Conservation (phyloP, 1,139 yeast species). For the Spencermartinsiella ligniputridi region DNA sequence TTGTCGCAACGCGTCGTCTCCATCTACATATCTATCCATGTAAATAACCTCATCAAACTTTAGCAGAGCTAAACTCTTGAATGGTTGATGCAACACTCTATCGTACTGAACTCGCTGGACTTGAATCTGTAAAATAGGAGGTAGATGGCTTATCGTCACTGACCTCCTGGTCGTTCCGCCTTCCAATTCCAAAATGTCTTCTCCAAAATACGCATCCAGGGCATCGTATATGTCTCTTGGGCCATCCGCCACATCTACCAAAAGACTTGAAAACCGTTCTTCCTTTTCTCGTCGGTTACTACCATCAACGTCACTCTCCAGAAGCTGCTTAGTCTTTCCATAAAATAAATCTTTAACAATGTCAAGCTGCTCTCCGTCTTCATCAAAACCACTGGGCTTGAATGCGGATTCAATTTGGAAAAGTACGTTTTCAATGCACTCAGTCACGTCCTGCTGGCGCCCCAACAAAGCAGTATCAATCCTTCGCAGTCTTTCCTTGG, state of each 20-base stretch:
- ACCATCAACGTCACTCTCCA: conserved; percentile 37
- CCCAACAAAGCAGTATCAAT: conserved; percentile 46
- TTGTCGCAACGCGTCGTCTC: conserved; percentile 53
- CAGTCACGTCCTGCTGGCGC: conserved; percentile 95
- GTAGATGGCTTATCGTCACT: conserved; percentile 65
- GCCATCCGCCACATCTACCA: conserved; percentile 82
- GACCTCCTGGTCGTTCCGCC: conserved; percentile 65
- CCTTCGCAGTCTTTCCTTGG: conserved; percentile 17
- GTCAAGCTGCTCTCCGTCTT: conserved; percentile 78
- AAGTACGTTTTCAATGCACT: conserved; percentile 92
- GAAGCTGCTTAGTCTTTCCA: conserved; percentile 61
- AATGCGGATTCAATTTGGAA: conserved; percentile 90
- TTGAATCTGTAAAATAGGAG: conserved; percentile 82
- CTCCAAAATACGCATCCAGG: conserved; percentile 77
- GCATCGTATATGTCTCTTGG: conserved; percentile 90
- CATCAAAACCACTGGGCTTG: conserved; percentile 58
- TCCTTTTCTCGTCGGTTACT: conserved; percentile 50
- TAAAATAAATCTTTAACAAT: conserved; percentile 72
- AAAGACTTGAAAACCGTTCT: conserved; percentile 74
- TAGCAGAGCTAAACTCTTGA: conserved; percentile 76
- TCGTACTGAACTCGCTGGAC: conserved; percentile 93
- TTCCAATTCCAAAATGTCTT: conserved; percentile 63
- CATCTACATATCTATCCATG: conserved; percentile 82
- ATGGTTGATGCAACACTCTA: conserved; percentile 63
- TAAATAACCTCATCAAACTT: conserved; percentile 74